Evolutionary conservation across 441 rosid species (phyloP).

Genomic region (Gossypium davidsonii): DNA sequence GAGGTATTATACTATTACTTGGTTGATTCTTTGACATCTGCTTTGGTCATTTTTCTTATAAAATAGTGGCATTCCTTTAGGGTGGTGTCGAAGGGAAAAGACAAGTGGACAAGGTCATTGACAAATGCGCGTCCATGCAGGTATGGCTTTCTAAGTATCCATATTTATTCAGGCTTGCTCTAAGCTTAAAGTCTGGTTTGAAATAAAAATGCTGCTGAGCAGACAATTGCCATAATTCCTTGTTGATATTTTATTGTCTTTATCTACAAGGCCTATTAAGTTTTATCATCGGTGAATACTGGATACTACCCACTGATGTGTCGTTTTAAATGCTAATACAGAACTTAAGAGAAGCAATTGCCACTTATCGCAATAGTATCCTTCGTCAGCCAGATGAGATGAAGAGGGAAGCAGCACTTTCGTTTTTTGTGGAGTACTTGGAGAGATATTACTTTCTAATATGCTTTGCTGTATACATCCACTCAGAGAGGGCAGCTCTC

Average conservation of each 20-base stretch:
- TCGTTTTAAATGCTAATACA: slow-evolving; percentile 32
- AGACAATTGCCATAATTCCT: not conserved
- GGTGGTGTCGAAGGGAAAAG: slow-evolving; percentile 99
- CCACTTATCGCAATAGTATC: slow-evolving; percentile 85
- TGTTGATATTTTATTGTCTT: slow-evolving; percentile 8
- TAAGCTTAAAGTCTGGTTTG: not conserved
- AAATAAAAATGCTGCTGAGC: not conserved
- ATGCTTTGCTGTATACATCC: slow-evolving; percentile 95
- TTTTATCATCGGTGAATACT: not conserved
- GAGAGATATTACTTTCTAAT: slow-evolving; percentile 98
- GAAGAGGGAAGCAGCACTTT: slow-evolving; percentile 97
- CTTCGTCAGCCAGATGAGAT: slow-evolving; percentile 96
- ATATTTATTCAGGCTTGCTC: slow-evolving; percentile 8
- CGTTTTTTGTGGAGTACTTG: slow-evolving; percentile 95
- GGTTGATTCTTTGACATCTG: slow-evolving; percentile 19
- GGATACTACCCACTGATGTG: slow-evolving; percentile 20
- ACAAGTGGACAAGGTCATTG: slow-evolving; percentile 97
- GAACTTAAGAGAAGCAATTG: slow-evolving; percentile 98
- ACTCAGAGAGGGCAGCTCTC: slow-evolving; percentile 83
- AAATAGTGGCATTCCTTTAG: slow-evolving; percentile 36
- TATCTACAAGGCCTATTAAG: slow-evolving; percentile 11
- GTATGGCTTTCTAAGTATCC: slow-evolving; percentile 34
- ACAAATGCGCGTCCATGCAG: slow-evolving; percentile 99
- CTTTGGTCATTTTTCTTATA: slow-evolving; percentile 22
- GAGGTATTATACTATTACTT: slow-evolving; percentile 54